These are phyloP conservation scores for Coemansia brasiliensis DNA, from an alignment of 192 early-diverging fungal genomes.

Conservation along the genomic window DNA sequence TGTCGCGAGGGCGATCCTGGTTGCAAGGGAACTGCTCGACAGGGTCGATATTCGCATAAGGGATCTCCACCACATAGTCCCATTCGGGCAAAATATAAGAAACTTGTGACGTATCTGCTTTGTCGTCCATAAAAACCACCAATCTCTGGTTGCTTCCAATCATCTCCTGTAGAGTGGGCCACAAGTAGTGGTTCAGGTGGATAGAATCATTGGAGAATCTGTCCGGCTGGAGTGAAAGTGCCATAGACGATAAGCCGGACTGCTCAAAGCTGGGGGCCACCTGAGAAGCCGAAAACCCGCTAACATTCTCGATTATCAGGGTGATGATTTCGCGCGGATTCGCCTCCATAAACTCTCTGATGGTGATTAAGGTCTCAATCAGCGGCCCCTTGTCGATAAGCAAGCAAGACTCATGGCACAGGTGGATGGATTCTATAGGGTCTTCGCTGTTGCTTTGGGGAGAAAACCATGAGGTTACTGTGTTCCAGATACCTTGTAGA, in stretches of 20 bases:
- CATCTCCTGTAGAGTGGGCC: constrained; percentile 70
- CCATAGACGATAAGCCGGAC: constrained; percentile 52
- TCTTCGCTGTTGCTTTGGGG: neutral
- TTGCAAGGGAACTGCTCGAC: constrained; percentile 39
- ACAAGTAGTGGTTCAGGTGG: constrained; percentile 34
- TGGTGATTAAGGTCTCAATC: constrained; percentile 51
- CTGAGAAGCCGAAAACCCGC: constrained; percentile 47
- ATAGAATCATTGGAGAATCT: constrained; percentile 10
- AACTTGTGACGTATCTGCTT: constrained; percentile 60
- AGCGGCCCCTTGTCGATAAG: constrained; percentile 66
- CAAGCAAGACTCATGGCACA: constrained; percentile 70
- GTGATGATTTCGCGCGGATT: constrained; percentile 77
- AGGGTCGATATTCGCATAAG: constrained; percentile 38
- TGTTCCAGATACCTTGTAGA: neutral
- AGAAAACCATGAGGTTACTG: constrained; percentile 5
- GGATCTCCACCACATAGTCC: constrained; percentile 48
- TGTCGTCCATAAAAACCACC: constrained; percentile 65
- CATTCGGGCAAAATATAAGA: constrained; percentile 50
- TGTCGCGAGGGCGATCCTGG: constrained; percentile 41
- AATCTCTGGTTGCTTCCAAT: constrained; percentile 64
- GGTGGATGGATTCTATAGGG: constrained; percentile 37
- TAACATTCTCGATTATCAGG: constrained; percentile 72
- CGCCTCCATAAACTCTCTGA: constrained; percentile 61
- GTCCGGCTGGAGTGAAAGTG: constrained; percentile 45
- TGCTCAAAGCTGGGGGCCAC: constrained; percentile 58